Conservation (phyloP, 805 yeast genomes). For the Saturnispora hagleri region DNA sequence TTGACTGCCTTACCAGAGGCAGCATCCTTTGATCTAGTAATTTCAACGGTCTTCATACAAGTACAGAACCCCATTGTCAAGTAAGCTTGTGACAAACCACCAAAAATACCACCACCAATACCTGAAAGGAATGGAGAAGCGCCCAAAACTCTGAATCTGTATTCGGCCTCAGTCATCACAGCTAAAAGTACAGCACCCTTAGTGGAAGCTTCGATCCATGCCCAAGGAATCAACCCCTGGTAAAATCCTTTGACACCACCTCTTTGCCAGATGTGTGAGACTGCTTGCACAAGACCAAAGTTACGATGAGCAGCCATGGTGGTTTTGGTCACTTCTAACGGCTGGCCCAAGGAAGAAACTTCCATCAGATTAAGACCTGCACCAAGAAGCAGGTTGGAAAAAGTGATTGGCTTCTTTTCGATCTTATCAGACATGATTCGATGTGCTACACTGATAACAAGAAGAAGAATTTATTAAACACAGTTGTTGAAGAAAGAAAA, state of each 20-base stretch:
- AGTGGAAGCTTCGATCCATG: slow-evolving; percentile 99
- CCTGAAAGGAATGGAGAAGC: slow-evolving; percentile 71
- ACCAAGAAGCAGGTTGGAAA: slow-evolving; percentile 85
- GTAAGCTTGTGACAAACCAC: slow-evolving; percentile 96
- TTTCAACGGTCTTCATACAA: slow-evolving; percentile 98
- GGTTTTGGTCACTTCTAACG: slow-evolving; percentile 90
- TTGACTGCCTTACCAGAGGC: slow-evolving; percentile 58
- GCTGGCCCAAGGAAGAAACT: slow-evolving; percentile 93
- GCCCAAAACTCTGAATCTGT: slow-evolving; percentile 56
- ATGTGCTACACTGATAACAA: background rate
- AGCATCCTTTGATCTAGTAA: slow-evolving; percentile 78
- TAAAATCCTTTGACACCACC: slow-evolving; percentile 91
- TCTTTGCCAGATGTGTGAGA: slow-evolving; percentile 76
- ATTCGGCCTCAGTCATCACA: slow-evolving; percentile 89
- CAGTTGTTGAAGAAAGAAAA: background rate
- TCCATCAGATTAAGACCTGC: slow-evolving; percentile 90
- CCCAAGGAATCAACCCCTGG: slow-evolving; percentile 99
- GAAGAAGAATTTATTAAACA: background rate
- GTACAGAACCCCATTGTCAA: slow-evolving; percentile 97
- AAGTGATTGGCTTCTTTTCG: slow-evolving; percentile 76
- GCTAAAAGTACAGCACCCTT: slow-evolving; percentile 94
- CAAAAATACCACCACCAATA: slow-evolving; percentile 90
- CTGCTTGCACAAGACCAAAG: slow-evolving; percentile 57
- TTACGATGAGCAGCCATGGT: slow-evolving; percentile 97
- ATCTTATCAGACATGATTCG: slow-evolving; percentile 11